Evolutionary conservation across 1,139 yeast species (phyloP), one percentile per base, ranked within the genome.

Genomic region (Taphrina sp.): DNA sequence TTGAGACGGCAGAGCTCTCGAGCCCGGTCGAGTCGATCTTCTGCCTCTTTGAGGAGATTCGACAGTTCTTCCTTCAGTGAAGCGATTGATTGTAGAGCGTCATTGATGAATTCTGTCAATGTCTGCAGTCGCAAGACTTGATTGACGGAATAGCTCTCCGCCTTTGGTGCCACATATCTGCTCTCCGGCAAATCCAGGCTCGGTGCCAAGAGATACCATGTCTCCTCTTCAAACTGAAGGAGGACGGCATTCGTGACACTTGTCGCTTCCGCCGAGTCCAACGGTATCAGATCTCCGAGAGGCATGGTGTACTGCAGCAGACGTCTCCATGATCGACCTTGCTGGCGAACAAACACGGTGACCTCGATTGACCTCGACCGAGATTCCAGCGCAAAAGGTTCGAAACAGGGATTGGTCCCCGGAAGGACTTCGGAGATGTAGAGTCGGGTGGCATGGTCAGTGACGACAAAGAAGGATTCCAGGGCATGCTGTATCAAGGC

Each of bases 81-180:
- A 17, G 26, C 16, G 28, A 49, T 49, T 3, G 54, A 38, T 5
- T 16, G 46, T 24, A 41, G 34, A 10, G 41, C 41, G 22, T 49
- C 54, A 17, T 49, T 49, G 46, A 49, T 49, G 46, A 38, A 33
- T 19, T 49, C 54, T 8, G 54, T 49, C 14, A 34, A 24, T 16
- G 19, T 39, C 20, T 49, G 54, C 16, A 49, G 36, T 2, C 54
- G 38, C 46, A 49, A 34, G 16, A 39, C 39, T 10, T 49, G 54
- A 23, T 39, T 39, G 34, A 37, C 38, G 17, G 31, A 24, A 23
- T 39, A 42, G 14, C 39, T 31, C 5, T 19, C 38, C 5, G 46
- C 54, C 5, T 22, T 36, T 10, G 52, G 44, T 8, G 22, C 22
- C 5, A 24, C 17, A 22, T 38, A 39, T 39, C 19, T 7, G n/a